Percentiles rank a stretch among this genome's conserved stretches.
Conservation (phyloP, 345 rosid species). For the Psidium friedrichsthalianum region DNA sequence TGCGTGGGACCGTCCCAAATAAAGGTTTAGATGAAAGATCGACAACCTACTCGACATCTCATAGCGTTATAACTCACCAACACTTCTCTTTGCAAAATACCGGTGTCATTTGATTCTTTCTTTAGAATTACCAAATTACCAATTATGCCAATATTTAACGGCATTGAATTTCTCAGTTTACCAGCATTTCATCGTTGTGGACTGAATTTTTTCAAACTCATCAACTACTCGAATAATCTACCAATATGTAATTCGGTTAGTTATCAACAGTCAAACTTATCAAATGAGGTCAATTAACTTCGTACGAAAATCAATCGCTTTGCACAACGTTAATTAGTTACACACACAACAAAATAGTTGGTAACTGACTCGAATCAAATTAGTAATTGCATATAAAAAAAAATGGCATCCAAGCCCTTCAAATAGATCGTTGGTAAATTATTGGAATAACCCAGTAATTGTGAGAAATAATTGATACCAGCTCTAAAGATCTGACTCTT, state of each 20-base stretch:
- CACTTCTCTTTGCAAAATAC: too few relatives aligned
- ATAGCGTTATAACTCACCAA: too few relatives aligned
- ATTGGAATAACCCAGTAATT: background rate
- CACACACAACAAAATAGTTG: background rate
- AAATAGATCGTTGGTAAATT: background rate
- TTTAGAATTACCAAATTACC: too few relatives aligned
- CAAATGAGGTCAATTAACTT: background rate
- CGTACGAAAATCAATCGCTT: background rate
- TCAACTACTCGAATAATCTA: too few relatives aligned
- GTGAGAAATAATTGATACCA: background rate
- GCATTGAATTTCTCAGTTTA: too few relatives aligned
- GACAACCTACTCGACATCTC: too few relatives aligned
- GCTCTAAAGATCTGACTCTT: background rate
- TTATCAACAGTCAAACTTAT: background rate
- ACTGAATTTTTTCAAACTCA: too few relatives aligned
- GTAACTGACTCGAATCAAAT: background rate
- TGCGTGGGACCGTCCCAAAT: too few relatives aligned
- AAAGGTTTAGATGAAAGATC: background rate
- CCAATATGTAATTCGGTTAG: background rate
- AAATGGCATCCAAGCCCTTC: background rate
- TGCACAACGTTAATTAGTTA: background rate
- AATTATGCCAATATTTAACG: too few relatives aligned
- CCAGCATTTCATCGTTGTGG: too few relatives aligned
- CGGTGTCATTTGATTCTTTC: too few relatives aligned
- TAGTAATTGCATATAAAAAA: background rate